Percentiles rank a stretch among this genome's conserved stretches.
phyloP scores from a whole-genome alignment of 306 rosid species.

The Prunus mira region DNA sequence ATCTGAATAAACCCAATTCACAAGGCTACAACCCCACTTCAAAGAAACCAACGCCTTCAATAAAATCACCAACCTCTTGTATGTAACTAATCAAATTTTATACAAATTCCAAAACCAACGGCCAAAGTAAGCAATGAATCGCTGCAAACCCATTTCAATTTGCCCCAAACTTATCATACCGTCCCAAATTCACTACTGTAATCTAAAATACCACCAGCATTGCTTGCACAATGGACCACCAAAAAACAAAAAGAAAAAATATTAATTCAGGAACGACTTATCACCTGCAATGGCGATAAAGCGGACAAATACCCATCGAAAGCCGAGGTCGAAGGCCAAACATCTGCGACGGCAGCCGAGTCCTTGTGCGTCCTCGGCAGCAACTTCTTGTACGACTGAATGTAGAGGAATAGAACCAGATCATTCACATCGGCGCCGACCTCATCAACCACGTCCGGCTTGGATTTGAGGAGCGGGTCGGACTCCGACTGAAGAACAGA shows the following conservation, averaged over 20 bases:
- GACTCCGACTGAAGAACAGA: slow-evolving; percentile 70
- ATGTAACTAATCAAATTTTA: background rate
- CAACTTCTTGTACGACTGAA: slow-evolving; percentile 89
- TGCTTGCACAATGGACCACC: background rate
- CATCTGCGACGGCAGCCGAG: slow-evolving; percentile 88
- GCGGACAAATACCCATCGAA: slow-evolving; percentile 98
- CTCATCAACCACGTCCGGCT: slow-evolving; percentile 43
- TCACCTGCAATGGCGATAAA: slow-evolving; percentile 95
- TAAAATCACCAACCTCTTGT: background rate
- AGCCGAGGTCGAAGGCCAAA: slow-evolving; percentile 99
- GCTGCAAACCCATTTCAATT: background rate
- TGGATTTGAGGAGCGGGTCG: slow-evolving; percentile 59
- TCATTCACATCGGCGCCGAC: slow-evolving; percentile 69
- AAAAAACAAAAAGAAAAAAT: background rate
- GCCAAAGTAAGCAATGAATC: background rate
- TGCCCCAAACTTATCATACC: background rate
- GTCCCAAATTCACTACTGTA: background rate
- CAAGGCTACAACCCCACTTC: background rate
- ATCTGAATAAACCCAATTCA: background rate
- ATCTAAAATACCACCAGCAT: background rate
- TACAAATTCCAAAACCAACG: background rate
- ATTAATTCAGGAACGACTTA: slow-evolving; percentile 7
- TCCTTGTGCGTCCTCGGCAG: slow-evolving; percentile 96
- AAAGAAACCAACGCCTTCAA: background rate
- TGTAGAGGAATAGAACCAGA: slow-evolving; percentile 84